These are phyloP conservation scores for Candida lessepsii DNA, from an alignment of 805 yeast genomes.

Conservation along the genomic window DNA sequence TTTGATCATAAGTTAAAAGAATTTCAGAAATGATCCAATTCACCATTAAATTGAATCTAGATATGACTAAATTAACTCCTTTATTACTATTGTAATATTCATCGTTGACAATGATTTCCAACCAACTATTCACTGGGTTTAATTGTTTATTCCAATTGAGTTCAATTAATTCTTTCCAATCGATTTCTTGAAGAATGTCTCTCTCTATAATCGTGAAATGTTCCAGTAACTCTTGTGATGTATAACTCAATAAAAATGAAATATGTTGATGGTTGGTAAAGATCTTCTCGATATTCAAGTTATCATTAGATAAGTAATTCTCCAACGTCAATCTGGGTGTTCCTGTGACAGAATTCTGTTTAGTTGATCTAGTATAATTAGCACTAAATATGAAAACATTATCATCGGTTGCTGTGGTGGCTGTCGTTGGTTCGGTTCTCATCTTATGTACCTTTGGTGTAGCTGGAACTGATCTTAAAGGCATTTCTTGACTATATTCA, in stretches of 20 bases:
- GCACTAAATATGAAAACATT: slow-evolving; percentile 16
- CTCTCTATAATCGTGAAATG: slow-evolving; percentile 86
- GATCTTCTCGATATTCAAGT: slow-evolving; percentile 37
- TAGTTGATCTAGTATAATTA: slow-evolving; percentile 4
- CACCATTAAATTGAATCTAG: slow-evolving; percentile 84
- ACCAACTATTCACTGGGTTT: slow-evolving; percentile 79
- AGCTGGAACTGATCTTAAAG: slow-evolving; percentile 29
- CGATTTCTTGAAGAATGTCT: slow-evolving; percentile 80
- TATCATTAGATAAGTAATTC: slow-evolving; percentile 30
- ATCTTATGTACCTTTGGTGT: neutral
- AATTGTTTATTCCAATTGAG: slow-evolving; percentile 68
- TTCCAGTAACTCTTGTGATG: slow-evolving; percentile 64
- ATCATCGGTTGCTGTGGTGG: slow-evolving; percentile 10
- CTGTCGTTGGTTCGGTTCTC: neutral
- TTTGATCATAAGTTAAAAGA: slow-evolving; percentile 59
- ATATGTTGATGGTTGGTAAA: slow-evolving; percentile 59
- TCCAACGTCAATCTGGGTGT: slow-evolving; percentile 35
- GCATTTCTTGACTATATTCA: slow-evolving; percentile 23
- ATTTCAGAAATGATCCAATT: slow-evolving; percentile 93
- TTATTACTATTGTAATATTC: slow-evolving; percentile 43
- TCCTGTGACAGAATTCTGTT: slow-evolving; percentile 6
- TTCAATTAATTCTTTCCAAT: slow-evolving; percentile 87
- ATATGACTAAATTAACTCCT: slow-evolving; percentile 81
- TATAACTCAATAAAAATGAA: slow-evolving; percentile 77
- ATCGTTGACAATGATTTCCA: slow-evolving; percentile 64